Evolutionary conservation across 2,329 filamentous ascomycete species (phyloP).

Genomic region (Diaporthe amygdali): DNA sequence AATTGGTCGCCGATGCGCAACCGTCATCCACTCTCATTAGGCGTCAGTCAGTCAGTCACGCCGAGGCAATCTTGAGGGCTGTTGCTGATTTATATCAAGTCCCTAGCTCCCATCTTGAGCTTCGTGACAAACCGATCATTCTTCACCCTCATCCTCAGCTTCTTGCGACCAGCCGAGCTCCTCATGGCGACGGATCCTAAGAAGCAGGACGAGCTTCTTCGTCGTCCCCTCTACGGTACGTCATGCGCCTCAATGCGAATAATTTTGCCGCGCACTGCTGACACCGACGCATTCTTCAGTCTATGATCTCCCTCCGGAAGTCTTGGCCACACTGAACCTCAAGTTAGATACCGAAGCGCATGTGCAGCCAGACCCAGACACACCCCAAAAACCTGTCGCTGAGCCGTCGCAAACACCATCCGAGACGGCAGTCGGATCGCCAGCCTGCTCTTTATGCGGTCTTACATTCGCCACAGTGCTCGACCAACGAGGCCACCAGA

Average conservation of each 20-base stretch:
- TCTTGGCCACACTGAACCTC: constrained; percentile 70
- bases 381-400: constrained; percentile 28
- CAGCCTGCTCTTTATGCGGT: constrained; percentile 81
- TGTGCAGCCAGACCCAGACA: constrained; percentile 41
- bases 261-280: constrained; percentile 20
- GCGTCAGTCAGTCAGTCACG: constrained; percentile 17
- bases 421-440: constrained; percentile 60
- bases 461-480: constrained; percentile 73
- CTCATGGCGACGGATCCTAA: constrained; percentile 32
- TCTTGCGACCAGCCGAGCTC: not conserved
- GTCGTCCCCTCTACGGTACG: constrained; percentile 58
- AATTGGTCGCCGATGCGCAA: not conserved
- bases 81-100: not conserved
- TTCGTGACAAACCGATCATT: not conserved
- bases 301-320: constrained; percentile 80
- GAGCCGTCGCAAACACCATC: constrained; percentile 31
- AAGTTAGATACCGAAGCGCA: constrained; percentile 49
- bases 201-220: constrained; percentile 50
- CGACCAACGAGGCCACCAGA: constrained; percentile 85
- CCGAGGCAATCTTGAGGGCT: not conserved
- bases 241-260: not conserved
- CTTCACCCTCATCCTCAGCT: not conserved
- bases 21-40: not conserved
- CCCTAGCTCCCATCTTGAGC: not conserved
- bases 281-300: constrained; percentile 51